These are phyloP conservation scores for Psidium friedrichsthalianum DNA, from an alignment of 345 rosid genomes.

Conservation along the genomic window DNA sequence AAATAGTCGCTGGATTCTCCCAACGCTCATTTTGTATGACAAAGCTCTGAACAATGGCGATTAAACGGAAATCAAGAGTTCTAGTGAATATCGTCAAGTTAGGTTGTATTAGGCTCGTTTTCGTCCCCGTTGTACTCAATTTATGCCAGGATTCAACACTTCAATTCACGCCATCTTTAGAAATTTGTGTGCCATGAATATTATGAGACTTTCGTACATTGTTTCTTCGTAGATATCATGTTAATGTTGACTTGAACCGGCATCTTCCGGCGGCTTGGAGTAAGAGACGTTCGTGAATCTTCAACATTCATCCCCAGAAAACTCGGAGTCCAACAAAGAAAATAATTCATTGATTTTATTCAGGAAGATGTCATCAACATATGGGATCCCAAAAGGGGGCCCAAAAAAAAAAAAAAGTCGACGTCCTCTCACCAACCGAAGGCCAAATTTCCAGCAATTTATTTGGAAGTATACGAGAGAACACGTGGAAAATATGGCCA, in stretches of 20 bases:
- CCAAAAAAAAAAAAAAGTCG: not conserved
- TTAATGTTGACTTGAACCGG: not conserved
- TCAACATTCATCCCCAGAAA: not conserved
- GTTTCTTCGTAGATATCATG: not conserved
- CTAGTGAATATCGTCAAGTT: not conserved
- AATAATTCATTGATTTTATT: not conserved
- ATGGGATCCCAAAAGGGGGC: not conserved
- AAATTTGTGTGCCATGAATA: not conserved
- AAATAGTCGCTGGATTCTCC: not conserved
- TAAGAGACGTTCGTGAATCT: not conserved
- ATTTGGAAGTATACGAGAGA: not conserved
- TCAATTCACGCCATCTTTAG: not conserved
- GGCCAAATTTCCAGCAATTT: not conserved
- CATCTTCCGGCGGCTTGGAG: not conserved
- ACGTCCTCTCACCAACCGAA: not conserved
- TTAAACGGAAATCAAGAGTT: not conserved
- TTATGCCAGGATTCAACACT: not conserved
- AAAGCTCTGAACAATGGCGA: not conserved
- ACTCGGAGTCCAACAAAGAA: not conserved
- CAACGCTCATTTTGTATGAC: not conserved
- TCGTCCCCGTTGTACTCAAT: not conserved
- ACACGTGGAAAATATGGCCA: not conserved
- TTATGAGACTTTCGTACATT: not conserved
- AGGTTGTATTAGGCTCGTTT: not conserved
- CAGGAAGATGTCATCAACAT: not conserved